phyloP scores from a whole-genome alignment of 495 filamentous ascomycete species.

The Hypoxylon perforatum region DNA sequence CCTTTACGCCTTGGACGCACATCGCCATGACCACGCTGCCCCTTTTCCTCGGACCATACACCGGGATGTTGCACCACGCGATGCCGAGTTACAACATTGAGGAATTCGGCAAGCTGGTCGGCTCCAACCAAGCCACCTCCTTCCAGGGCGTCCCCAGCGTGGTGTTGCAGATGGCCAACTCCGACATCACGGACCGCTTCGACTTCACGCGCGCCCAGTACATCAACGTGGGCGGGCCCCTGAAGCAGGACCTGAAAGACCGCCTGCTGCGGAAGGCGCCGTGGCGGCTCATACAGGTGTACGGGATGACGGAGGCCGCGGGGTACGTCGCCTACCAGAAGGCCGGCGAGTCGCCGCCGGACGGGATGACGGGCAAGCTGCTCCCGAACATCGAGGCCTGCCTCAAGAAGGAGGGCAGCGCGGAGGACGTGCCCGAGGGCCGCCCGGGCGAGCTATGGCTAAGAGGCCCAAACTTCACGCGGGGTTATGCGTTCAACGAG shows the following conservation, averaged over 20 bases:
- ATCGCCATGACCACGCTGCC: slow-evolving; percentile 53
- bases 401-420: slow-evolving; percentile 35
- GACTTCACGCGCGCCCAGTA: slow-evolving; percentile 38
- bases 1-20: slow-evolving; percentile 53
- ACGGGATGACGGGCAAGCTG: slow-evolving; percentile 36
- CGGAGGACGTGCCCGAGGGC: slow-evolving; percentile 64
- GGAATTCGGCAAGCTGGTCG: slow-evolving; percentile 34
- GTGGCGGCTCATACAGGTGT: slow-evolving; percentile 40
- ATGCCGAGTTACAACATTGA: slow-evolving; percentile 44
- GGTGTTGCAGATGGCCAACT: slow-evolving; percentile 39
- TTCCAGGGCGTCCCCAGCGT: slow-evolving; percentile 45
- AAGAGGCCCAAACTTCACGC: slow-evolving; percentile 72
- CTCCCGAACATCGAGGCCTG: slow-evolving; percentile 42
- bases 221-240: slow-evolving; percentile 40
- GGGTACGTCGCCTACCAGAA: slow-evolving; percentile 44
- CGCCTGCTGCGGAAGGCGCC: slow-evolving; percentile 30
- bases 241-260: slow-evolving; percentile 29
- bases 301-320: slow-evolving; percentile 47
- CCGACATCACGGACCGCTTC: slow-evolving; percentile 29
- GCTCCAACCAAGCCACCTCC: slow-evolving; percentile 32
- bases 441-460: slow-evolving; percentile 74
- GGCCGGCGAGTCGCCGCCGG: slow-evolving; percentile 20
- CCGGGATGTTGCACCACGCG: slow-evolving; percentile 44
- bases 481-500: slow-evolving; percentile 71
- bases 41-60: slow-evolving; percentile 45